Evolutionary conservation across 768 basidiomycete genomes (phyloP).

Genomic region (Mycena crocata): DNA sequence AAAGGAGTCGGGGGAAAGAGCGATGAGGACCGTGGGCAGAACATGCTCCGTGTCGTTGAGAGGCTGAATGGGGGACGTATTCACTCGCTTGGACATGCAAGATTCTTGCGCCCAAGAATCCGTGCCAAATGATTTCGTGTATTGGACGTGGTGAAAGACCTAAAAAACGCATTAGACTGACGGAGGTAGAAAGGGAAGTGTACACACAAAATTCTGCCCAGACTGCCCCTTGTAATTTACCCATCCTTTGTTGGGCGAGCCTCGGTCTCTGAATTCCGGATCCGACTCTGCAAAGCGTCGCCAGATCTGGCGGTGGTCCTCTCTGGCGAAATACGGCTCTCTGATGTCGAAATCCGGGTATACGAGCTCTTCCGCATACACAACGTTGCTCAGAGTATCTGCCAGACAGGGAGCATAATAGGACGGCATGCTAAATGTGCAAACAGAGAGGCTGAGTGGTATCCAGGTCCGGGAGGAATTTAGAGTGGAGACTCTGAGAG

Average conservation of each 20-base stretch:
- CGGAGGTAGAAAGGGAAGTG: neutral
- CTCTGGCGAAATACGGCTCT: constrained; percentile 24
- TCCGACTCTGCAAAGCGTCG: neutral
- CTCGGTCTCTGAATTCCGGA: constrained; percentile 1
- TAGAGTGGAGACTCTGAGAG: neutral
- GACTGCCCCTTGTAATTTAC: constrained; percentile 26
- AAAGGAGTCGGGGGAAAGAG: constrained; percentile 21
- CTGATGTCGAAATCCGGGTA: constrained; percentile 32
- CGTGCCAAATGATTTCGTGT: neutral
- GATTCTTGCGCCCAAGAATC: constrained; percentile 19
- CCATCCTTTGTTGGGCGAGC: constrained; percentile 15
- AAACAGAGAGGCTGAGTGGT: constrained; percentile 18
- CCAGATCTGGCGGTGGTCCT: constrained; percentile 25
- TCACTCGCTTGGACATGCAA: constrained; percentile 24
- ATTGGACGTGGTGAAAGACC: constrained; percentile 27
- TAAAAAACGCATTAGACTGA: neutral
- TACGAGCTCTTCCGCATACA: constrained; percentile 26
- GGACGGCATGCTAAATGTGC: constrained; percentile 24
- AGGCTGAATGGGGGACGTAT: constrained; percentile 19
- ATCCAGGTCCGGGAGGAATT: too few relatives aligned
- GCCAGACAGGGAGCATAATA: constrained; percentile 29
- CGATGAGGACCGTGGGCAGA: constrained; percentile 17
- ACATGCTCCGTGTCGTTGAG: neutral
- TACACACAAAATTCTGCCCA: constrained; percentile 30
- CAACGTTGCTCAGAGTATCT: constrained; percentile 1